Conservation (phyloP, 768 basidiomycete genomes). For the Mycena rosella region DNA sequence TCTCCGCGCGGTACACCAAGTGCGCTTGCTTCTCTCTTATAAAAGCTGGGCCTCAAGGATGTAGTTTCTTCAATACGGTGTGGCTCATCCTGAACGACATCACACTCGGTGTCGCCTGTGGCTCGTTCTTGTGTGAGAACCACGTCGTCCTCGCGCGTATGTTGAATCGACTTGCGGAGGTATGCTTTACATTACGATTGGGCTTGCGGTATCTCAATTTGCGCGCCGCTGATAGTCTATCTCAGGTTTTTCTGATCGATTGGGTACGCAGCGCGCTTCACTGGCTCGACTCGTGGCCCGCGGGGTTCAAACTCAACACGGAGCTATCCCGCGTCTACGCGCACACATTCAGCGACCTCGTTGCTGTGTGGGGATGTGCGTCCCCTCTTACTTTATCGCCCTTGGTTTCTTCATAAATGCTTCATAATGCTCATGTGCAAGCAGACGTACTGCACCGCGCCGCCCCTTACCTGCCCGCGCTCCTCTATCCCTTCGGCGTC, state of each 20-base stretch:
- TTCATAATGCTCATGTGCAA: too few relatives aligned
- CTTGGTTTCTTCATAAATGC: not conserved
- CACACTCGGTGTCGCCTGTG: conserved; percentile 83
- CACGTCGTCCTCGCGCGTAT: conserved; percentile 57
- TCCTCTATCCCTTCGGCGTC: conserved; percentile 53
- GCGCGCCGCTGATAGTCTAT: too few relatives aligned
- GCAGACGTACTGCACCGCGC: conserved; percentile 43
- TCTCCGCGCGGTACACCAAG: conserved; percentile 78
- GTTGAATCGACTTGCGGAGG: conserved; percentile 56
- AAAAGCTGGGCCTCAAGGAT: conserved; percentile 22
- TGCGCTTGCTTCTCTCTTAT: conserved; percentile 40
- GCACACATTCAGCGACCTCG: conserved; percentile 74
- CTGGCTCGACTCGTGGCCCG: conserved; percentile 97
- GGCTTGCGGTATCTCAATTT: too few relatives aligned
- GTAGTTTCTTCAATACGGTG: conserved; percentile 89
- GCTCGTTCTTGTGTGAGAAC: conserved; percentile 80
- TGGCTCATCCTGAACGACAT: conserved; percentile 95
- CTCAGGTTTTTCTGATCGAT: conserved; percentile 59
- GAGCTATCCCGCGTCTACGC: conserved; percentile 91
- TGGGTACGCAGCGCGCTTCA: conserved; percentile 65
- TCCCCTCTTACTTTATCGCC: not conserved
- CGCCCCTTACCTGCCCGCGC: conserved; percentile 45
- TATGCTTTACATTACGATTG: too few relatives aligned
- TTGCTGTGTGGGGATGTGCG: conserved; percentile 79
- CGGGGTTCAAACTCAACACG: conserved; percentile 94